Base-by-base conservation (phyloP, 768 basidiomycete species). In the Postia placenta region DNA sequence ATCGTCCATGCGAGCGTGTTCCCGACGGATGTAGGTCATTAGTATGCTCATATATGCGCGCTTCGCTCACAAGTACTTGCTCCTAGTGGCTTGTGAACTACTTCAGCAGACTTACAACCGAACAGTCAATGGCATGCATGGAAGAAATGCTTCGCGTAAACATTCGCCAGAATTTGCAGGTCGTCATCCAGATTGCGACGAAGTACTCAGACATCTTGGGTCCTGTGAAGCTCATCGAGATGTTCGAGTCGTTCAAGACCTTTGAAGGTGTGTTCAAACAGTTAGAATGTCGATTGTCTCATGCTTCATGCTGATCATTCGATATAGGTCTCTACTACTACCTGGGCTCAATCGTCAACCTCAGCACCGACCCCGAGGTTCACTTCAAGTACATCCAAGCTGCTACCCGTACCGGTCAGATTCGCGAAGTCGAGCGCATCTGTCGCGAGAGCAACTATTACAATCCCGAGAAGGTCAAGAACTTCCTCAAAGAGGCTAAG, bases 361-460 rank as follows among this genome's bases (percentile, higher is more conserved):
- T 99, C 55, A 92, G 87, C 65, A 81, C 92, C 64, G 96, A 99
- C 67, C 79, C 90, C 4, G 96, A 99, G 66, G 95, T 99, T 2
- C 89, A 97, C 74, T 99, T 96, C 83, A 98, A 99, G 75, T 98
- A 98, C 71, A 97, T 99, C 62, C 95, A 98, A 63, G 96, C 96
- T 23, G 96, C 96, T 5, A 95, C 93, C 1, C 84, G 95, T 23
- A 99, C 96, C 24, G 94, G 95, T 36, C 96, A 98, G 65, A 93
- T 99, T 58, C 87, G 96, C 42, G 96, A 99, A 66, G 96, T 99
- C 49, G 96, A 99, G 70, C 92, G 96, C 40, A 95, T 99, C 62
- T 97, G 94, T 64, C 78, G 96, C 47, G 96, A 99, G 72, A 92
- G 89, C 67, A 97, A 98, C 70, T 76, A 74, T 70, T 98, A 98